Conservation (phyloP, 2,329 filamentous ascomycete genomes). For the Ascosphaera aggregata region DNA sequence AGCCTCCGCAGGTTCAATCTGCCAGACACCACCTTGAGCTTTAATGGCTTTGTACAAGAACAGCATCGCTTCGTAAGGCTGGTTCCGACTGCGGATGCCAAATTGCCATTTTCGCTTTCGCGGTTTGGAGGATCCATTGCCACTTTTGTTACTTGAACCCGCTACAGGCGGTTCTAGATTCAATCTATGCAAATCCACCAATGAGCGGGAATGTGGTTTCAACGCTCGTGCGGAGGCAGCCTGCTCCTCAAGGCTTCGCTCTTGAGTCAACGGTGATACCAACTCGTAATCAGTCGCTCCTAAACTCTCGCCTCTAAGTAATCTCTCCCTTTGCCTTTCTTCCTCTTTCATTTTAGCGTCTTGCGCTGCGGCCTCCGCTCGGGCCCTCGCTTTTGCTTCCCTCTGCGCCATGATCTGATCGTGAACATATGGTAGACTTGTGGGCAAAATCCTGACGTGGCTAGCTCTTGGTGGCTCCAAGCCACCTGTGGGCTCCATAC, state of each 20-base stretch:
- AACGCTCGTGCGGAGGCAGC: slow-evolving; percentile 59
- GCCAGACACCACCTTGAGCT: slow-evolving; percentile 76
- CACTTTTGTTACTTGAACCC: slow-evolving; percentile 21
- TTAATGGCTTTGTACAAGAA: slow-evolving; percentile 85
- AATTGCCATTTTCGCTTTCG: slow-evolving; percentile 86
- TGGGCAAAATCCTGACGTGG: slow-evolving; percentile 79
- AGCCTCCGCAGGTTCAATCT: slow-evolving; percentile 27
- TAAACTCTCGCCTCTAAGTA: slow-evolving; percentile 1
- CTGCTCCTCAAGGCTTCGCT: slow-evolving; percentile 40
- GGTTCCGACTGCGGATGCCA: slow-evolving; percentile 82
- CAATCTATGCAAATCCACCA: slow-evolving; percentile 41
- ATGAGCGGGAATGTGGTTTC: slow-evolving; percentile 60
- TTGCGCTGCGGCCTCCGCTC: slow-evolving; percentile 18
- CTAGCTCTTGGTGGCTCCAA: slow-evolving; percentile 21
- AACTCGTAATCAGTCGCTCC: slow-evolving; percentile 6
- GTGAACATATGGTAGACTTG: slow-evolving; percentile 76
- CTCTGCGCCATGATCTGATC: slow-evolving; percentile 59
- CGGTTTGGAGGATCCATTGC: slow-evolving; percentile 16
- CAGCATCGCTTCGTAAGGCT: slow-evolving; percentile 78
- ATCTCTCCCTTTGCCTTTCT: slow-evolving; percentile 1
- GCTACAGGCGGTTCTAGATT: slow-evolving; percentile 31
- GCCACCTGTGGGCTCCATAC: not conserved
- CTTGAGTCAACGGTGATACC: slow-evolving; percentile 6
- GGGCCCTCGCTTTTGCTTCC: slow-evolving; percentile 12
- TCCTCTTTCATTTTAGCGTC: slow-evolving; percentile 24